phyloP scores from a whole-genome alignment of 2,329 filamentous ascomycete species.

The Gaeumannomyces sp. region DNA sequence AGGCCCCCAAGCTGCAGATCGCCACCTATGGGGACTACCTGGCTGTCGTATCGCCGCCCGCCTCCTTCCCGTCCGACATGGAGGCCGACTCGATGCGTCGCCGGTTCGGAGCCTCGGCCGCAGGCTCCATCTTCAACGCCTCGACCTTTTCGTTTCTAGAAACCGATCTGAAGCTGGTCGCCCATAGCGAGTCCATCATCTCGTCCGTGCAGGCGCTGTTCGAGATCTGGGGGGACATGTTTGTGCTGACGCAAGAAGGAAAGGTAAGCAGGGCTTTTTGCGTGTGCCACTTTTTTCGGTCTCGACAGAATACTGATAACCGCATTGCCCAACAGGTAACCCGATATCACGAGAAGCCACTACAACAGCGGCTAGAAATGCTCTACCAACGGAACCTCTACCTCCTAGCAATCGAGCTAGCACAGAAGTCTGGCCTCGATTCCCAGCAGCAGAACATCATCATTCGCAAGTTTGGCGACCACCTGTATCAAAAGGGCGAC shows the following conservation, averaged over 20 bases:
- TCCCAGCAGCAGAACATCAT: conserved; percentile 80
- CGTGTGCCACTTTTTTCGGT: too few relatives aligned
- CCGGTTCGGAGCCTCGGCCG: conserved; percentile 64
- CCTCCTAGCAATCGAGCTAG: conserved; percentile 83
- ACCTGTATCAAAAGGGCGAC: conserved; percentile 88
- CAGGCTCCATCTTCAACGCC: conserved; percentile 77
- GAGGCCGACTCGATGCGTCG: conserved; percentile 57
- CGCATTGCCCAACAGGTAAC: conserved; percentile 50
- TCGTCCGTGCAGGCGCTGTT: conserved; percentile 76
- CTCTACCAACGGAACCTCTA: conserved; percentile 93
- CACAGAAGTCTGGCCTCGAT: conserved; percentile 81
- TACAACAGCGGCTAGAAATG: conserved; percentile 88
- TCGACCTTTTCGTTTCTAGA: conserved; percentile 90
- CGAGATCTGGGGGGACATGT: conserved; percentile 85
- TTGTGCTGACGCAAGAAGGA: conserved; percentile 83
- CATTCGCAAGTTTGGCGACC: conserved; percentile 88
- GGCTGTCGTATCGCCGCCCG: conserved; percentile 73
- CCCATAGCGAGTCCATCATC: conserved; percentile 79
- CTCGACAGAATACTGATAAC: too few relatives aligned
- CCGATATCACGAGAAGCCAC: conserved; percentile 82
- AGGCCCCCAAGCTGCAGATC: conserved; percentile 80
- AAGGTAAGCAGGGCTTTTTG: conserved; percentile 53
- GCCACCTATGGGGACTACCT: conserved; percentile 79
- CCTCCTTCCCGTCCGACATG: conserved; percentile 39
- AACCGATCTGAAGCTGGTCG: conserved; percentile 81